Evolutionary conservation across 164 flowering plant species (phyloP).

Genomic region (Macadamia integrifolia): DNA sequence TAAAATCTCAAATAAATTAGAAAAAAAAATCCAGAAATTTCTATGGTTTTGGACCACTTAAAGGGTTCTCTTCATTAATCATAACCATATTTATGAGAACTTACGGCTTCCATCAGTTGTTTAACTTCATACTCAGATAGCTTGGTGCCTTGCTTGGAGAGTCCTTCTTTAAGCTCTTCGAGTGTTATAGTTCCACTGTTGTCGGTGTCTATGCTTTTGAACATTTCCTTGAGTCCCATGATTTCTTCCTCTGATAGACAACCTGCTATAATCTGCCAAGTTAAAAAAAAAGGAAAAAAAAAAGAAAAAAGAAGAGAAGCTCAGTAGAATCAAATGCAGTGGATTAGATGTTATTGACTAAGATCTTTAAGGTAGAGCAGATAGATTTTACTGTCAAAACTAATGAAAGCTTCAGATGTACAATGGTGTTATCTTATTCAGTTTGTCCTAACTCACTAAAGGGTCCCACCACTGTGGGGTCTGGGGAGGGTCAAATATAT

Average conservation of each 20-base stretch:
- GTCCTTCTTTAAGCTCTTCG: conserved; percentile 63
- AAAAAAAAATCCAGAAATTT: neutral
- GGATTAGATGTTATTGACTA: neutral
- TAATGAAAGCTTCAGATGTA: too few relatives aligned
- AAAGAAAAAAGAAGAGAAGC: neutral
- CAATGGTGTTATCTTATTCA: too few relatives aligned
- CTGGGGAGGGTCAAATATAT: too few relatives aligned
- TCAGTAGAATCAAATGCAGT: neutral
- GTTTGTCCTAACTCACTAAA: too few relatives aligned
- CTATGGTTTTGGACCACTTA: neutral
- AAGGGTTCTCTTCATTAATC: neutral
- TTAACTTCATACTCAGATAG: conserved; percentile 55
- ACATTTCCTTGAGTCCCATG: conserved; percentile 70
- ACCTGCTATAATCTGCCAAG: conserved; percentile 56
- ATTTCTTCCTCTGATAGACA: conserved; percentile 75
- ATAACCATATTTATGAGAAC: conserved; percentile 6
- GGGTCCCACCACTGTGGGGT: too few relatives aligned
- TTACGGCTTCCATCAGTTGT: conserved; percentile 73
- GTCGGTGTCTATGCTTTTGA: conserved; percentile 63
- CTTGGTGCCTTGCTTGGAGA: conserved; percentile 61
- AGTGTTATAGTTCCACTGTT: conserved; percentile 66
- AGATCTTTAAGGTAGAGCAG: neutral
- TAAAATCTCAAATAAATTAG: neutral
- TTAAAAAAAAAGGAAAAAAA: neutral
- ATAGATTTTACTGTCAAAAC: neutral